These are phyloP conservation scores for Venturia nashicola DNA, from an alignment of 2,329 filamentous ascomycete genomes.

Conservation along the genomic window DNA sequence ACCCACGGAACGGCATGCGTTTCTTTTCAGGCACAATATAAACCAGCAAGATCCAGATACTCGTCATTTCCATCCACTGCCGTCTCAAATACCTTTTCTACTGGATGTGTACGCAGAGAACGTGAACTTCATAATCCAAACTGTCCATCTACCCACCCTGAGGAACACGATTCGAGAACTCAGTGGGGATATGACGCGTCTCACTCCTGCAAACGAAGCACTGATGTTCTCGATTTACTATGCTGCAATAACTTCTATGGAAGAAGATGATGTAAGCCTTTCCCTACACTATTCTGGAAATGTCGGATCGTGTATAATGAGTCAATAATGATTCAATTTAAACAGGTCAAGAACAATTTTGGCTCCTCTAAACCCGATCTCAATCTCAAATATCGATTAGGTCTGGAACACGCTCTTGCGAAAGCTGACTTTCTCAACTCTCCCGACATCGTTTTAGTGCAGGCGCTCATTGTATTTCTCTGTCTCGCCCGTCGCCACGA, in stretches of 20 bases:
- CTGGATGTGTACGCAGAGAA: conserved; percentile 40
- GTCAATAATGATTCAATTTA: conserved; percentile 18
- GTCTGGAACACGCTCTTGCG: conserved; percentile 51
- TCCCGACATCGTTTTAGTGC: conserved; percentile 51
- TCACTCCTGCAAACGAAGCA: conserved; percentile 37
- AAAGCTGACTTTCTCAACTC: conserved; percentile 56
- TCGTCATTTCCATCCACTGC: conserved; percentile 36
- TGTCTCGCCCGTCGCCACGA: not conserved
- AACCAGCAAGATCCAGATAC: conserved; percentile 19
- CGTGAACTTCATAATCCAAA: conserved; percentile 33
- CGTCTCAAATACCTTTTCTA: conserved; percentile 43
- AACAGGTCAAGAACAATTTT: conserved; percentile 29
- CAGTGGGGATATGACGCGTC: conserved; percentile 19
- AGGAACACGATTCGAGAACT: conserved; percentile 25
- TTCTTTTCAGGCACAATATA: conserved; percentile 39
- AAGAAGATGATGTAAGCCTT: conserved; percentile 40
- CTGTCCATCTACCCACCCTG: conserved; percentile 36
- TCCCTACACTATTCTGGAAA: not conserved
- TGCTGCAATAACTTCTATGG: conserved; percentile 42
- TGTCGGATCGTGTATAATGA: conserved; percentile 15
- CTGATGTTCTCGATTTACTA: conserved; percentile 48
- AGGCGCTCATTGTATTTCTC: conserved; percentile 56
- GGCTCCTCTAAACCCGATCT: conserved; percentile 35
- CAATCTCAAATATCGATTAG: conserved; percentile 39
- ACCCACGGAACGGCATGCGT: conserved; percentile 36